A percentile compares a stretch with the other conserved stretches of the same genome.
phyloP scores from a whole-genome alignment of 352 stramenopile genomes.

The Globisporangium irregulare region DNA sequence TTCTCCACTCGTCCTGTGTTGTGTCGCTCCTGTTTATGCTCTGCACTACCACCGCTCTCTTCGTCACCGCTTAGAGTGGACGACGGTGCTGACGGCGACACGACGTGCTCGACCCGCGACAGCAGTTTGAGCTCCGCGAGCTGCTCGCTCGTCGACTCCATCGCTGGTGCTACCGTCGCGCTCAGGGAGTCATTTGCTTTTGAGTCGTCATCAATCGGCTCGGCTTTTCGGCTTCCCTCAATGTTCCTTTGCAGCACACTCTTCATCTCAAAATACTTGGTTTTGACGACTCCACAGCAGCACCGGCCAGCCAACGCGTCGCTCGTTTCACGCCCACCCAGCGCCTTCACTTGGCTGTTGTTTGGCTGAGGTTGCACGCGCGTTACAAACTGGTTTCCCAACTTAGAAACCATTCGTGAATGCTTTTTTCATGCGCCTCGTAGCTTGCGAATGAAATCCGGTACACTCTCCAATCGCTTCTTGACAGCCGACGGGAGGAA shows the following conservation, averaged over 20 bases:
- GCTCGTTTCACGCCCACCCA: slow-evolving; percentile 3
- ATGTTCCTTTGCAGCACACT: slow-evolving; percentile 14
- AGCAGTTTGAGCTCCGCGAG: slow-evolving; percentile 47
- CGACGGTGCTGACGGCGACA: not conserved
- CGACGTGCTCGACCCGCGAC: slow-evolving; percentile 29
- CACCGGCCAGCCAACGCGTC: not conserved
- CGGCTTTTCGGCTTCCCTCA: not conserved
- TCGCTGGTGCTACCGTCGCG: not conserved
- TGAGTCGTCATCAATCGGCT: not conserved
- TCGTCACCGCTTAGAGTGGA: too few relatives aligned
- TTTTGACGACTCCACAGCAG: not conserved
- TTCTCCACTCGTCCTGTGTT: not conserved
- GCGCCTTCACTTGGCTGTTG: not conserved
- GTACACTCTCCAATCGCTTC: slow-evolving; percentile 45
- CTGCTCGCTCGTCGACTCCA: slow-evolving; percentile 24
- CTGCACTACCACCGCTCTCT: not conserved
- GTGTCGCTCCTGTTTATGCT: not conserved
- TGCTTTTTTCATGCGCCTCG: not conserved
- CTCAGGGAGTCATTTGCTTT: not conserved
- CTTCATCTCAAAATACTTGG: slow-evolving; percentile 7
- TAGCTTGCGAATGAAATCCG: slow-evolving; percentile 48
- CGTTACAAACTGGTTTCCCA: not conserved
- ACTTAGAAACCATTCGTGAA: not conserved
- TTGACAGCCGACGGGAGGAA: slow-evolving; percentile 45
- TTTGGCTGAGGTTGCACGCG: not conserved